Percentiles rank a stretch among this genome's conserved stretches.
Evolutionary conservation across 208 protist genomes (phyloP).

Genomic region (Leishmania turanica): DNA sequence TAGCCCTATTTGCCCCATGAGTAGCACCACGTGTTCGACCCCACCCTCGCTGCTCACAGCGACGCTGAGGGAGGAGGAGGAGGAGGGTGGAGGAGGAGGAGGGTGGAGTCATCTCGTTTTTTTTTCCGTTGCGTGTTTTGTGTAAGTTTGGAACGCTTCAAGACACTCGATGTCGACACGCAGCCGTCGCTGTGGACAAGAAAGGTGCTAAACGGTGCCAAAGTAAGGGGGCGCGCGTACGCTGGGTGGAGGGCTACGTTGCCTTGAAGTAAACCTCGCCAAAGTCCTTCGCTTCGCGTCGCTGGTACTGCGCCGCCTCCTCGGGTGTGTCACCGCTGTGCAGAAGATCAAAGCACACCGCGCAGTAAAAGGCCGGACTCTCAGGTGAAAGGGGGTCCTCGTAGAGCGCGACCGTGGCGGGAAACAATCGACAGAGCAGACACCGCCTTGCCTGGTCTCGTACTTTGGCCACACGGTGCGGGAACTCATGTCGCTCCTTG

Average conservation of each 20-base stretch:
- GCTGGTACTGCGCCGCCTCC: conserved; percentile 46
- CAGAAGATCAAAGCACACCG: conserved; percentile 69
- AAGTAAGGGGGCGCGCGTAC: background rate
- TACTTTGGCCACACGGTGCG: conserved; percentile 55
- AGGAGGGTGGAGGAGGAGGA: background rate
- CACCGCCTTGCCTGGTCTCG: conserved; percentile 50
- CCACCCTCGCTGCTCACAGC: background rate
- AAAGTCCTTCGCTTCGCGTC: conserved; percentile 28
- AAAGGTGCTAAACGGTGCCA: background rate
- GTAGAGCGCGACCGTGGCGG: conserved; percentile 70
- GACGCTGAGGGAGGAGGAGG: background rate
- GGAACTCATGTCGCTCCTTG: conserved; percentile 44
- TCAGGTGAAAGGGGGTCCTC: conserved; percentile 51
- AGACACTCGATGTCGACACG: background rate
- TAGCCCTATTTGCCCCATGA: conserved; percentile 10
- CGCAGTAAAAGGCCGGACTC: conserved; percentile 63
- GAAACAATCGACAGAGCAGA: conserved; percentile 58
- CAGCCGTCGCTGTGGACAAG: conserved; percentile 2
- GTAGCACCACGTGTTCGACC: background rate
- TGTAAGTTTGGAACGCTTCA: conserved; percentile 1
- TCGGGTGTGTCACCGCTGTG: conserved; percentile 53
- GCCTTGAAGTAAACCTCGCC: conserved; percentile 50
- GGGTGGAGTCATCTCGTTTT: background rate
- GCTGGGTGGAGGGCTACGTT: background rate
- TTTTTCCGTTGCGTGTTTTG: background rate